Conservation (phyloP, 345 rosid genomes). For the Aquilaria sinensis region DNA sequence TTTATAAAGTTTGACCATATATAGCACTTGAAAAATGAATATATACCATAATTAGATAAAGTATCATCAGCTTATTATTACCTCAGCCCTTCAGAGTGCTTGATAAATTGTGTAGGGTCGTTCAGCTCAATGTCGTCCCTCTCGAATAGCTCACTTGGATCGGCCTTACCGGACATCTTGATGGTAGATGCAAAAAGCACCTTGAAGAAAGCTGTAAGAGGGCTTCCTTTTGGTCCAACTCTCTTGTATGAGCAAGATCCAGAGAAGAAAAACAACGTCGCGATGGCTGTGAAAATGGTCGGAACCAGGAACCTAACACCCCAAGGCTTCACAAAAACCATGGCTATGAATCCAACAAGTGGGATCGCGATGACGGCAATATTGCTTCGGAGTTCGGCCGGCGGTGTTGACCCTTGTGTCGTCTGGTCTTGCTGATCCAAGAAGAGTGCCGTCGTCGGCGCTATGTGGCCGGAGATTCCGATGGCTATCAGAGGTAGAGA, state of each 20-base stretch:
- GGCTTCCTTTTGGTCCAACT: slow-evolving; percentile 21
- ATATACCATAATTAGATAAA: background rate
- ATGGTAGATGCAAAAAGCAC: slow-evolving; percentile 29
- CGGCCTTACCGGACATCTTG: slow-evolving; percentile 12
- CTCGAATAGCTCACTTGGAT: slow-evolving; percentile 21
- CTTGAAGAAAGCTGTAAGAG: slow-evolving; percentile 25
- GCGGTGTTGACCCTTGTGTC: too few species aligned
- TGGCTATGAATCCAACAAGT: background rate
- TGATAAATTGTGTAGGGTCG: slow-evolving; percentile 4
- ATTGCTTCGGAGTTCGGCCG: too few species aligned
- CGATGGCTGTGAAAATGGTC: slow-evolving; percentile 21
- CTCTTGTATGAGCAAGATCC: slow-evolving; percentile 19
- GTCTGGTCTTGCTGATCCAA: background rate
- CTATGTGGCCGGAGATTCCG: slow-evolving; percentile 11
- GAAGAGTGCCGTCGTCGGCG: slow-evolving; percentile 7
- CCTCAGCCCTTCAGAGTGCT: slow-evolving; percentile 22
- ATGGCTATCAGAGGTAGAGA: slow-evolving; percentile 16
- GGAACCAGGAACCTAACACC: slow-evolving; percentile 29
- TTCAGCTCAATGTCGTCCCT: background rate
- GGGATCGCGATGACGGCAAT: background rate
- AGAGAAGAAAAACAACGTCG: slow-evolving; percentile 25
- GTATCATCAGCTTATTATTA: background rate
- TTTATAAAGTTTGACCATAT: background rate
- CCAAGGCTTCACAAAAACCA: slow-evolving; percentile 26
- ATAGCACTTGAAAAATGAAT: background rate